These are phyloP conservation scores for Sporothrix globosa DNA, from an alignment of 2,329 filamentous ascomycete genomes.

Conservation along the genomic window DNA sequence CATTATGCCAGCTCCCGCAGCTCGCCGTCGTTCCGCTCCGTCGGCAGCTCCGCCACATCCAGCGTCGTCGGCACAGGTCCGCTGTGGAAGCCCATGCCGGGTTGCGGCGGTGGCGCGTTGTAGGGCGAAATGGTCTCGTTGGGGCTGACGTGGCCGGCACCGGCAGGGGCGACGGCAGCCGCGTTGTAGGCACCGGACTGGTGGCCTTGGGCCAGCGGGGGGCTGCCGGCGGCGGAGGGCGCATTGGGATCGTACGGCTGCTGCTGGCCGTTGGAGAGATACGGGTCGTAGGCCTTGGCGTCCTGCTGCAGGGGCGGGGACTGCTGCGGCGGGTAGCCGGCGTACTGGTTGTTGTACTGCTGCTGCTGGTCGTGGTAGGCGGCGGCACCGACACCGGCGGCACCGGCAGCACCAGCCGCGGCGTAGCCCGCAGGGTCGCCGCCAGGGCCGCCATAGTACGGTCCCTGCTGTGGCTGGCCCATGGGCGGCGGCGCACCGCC, in stretches of 20 bases:
- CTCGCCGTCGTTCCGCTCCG: conserved; percentile 41
- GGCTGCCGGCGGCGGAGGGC: conserved; percentile 10
- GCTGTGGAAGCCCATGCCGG: conserved; percentile 36
- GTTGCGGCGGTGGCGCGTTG: conserved; percentile 25
- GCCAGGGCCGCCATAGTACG: conserved; percentile 31
- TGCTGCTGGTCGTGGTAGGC: conserved; percentile 26
- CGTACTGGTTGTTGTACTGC: conserved; percentile 18
- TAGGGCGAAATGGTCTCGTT: conserved; percentile 30
- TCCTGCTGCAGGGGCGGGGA: conserved; percentile 14
- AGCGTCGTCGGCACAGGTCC: conserved; percentile 35
- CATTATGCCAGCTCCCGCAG: conserved; percentile 42
- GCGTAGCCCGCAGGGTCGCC: conserved; percentile 1
- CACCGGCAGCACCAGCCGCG: background rate
- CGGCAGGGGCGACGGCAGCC: conserved; percentile 3
- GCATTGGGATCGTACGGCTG: conserved; percentile 27
- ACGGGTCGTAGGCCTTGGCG: conserved; percentile 27
- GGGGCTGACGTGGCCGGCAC: conserved; percentile 25
- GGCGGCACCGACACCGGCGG: conserved; percentile 15
- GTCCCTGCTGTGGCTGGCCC: conserved; percentile 30
- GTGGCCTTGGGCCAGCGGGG: conserved; percentile 22
- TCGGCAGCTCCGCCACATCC: conserved; percentile 41
- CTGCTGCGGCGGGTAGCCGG: conserved; percentile 1
- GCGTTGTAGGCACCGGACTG: background rate
- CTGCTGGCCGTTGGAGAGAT: conserved; percentile 16
- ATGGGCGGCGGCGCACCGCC: conserved; percentile 24